Conservation (phyloP, 345 rosid species). For the Brassica rapa region DNA sequence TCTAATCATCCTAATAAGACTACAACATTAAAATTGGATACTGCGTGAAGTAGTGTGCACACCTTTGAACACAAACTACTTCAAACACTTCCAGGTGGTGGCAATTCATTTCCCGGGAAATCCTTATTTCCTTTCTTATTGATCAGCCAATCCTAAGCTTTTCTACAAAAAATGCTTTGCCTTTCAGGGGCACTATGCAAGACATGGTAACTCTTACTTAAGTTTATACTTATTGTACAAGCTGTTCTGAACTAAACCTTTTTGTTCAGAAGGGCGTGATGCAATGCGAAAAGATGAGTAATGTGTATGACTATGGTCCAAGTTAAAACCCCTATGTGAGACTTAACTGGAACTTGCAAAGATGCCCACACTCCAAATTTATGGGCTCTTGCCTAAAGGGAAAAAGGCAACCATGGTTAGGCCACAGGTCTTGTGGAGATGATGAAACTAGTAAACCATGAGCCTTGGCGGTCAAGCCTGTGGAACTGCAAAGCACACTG, state of each 20-base stretch:
- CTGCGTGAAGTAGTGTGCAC: slow-evolving; percentile 47
- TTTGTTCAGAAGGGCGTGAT: slow-evolving; percentile 35
- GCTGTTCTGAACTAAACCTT: slow-evolving; percentile 53
- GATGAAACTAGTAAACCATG: slow-evolving; percentile 46
- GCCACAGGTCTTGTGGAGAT: slow-evolving; percentile 58
- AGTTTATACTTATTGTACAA: slow-evolving; percentile 45
- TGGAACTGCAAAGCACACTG: slow-evolving; percentile 98
- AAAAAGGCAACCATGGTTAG: slow-evolving; percentile 84
- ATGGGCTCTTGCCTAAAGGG: slow-evolving; percentile 48
- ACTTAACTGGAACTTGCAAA: slow-evolving; percentile 48
- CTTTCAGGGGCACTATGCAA: slow-evolving; percentile 41
- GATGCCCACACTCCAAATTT: slow-evolving; percentile 48
- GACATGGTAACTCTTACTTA: slow-evolving; percentile 23
- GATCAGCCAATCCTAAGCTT: slow-evolving; percentile 56
- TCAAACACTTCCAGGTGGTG: slow-evolving; percentile 42
- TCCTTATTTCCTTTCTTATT: slow-evolving; percentile 45
- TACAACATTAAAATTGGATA: slow-evolving; percentile 49
- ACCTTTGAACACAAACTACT: slow-evolving; percentile 41
- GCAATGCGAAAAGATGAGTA: slow-evolving; percentile 33
- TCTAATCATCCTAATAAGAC: slow-evolving; percentile 59
- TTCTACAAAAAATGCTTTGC: slow-evolving; percentile 40
- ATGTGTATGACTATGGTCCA: slow-evolving; percentile 43
- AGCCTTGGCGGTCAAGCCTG: slow-evolving; percentile 79
- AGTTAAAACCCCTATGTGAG: slow-evolving; percentile 59
- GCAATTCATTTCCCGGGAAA: slow-evolving; percentile 52